phyloP scores from a whole-genome alignment of 495 filamentous ascomycete species.

The Penicillium salamii region DNA sequence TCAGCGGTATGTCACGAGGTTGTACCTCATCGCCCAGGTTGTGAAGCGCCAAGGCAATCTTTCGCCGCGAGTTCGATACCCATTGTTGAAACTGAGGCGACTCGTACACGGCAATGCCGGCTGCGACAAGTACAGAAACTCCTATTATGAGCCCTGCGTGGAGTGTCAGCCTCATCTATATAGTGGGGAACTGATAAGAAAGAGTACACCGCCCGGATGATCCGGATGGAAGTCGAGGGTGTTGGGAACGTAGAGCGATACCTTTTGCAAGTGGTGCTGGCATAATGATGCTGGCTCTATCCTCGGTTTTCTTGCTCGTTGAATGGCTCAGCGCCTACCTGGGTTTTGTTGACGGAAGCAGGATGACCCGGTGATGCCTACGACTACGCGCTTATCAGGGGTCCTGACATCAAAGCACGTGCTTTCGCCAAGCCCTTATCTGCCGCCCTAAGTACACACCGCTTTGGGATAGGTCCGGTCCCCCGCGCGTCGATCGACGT shows the following conservation, averaged over 20 bases:
- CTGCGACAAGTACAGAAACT: slow-evolving; percentile 71
- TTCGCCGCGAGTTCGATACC: slow-evolving; percentile 71
- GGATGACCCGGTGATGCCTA: slow-evolving; percentile 20
- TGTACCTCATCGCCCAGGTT: slow-evolving; percentile 73
- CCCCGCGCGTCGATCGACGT: slow-evolving; percentile 20
- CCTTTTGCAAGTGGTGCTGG: slow-evolving; percentile 55
- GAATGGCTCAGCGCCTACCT: neutral
- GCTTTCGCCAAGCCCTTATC: slow-evolving; percentile 38
- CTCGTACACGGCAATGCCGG: slow-evolving; percentile 82
- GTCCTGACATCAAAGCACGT: slow-evolving; percentile 26
- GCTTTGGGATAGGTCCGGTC: slow-evolving; percentile 27
- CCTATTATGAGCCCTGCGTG: slow-evolving; percentile 71
- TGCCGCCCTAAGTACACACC: slow-evolving; percentile 32
- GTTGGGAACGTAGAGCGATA: slow-evolving; percentile 20
- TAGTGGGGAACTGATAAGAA: slow-evolving; percentile 36
- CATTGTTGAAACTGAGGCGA: slow-evolving; percentile 76
- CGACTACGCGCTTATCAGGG: slow-evolving; percentile 4
- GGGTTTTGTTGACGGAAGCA: neutral
- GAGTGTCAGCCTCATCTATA: slow-evolving; percentile 10
- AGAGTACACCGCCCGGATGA: slow-evolving; percentile 27
- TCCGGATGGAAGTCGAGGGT: slow-evolving; percentile 2
- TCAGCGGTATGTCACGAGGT: slow-evolving; percentile 35
- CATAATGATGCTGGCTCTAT: slow-evolving; percentile 28
- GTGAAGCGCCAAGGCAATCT: slow-evolving; percentile 74
- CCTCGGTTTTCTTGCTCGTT: slow-evolving; percentile 2